Evolutionary conservation across 345 rosid genomes (phyloP).

Genomic region (Euclidium syriacum): DNA sequence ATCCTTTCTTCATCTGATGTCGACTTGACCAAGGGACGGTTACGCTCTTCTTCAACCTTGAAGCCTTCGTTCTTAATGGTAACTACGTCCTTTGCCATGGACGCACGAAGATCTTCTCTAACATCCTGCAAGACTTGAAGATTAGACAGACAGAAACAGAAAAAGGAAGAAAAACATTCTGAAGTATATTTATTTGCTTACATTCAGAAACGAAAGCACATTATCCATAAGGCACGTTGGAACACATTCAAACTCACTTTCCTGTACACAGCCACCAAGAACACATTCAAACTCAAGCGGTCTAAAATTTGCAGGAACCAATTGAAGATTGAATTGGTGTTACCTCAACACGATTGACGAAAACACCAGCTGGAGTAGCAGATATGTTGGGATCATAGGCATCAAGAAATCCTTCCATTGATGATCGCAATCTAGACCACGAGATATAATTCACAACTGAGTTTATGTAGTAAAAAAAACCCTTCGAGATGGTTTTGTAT

Average conservation of each 20-base stretch:
- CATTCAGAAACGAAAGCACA: conserved; percentile 76
- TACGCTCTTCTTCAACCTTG: conserved; percentile 39
- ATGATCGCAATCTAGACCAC: conserved; percentile 67
- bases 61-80: conserved; percentile 79
- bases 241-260: conserved; percentile 84
- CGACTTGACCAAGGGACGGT: conserved; percentile 20
- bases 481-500: not conserved
- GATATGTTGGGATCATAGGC: conserved; percentile 72
- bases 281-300: too few relatives aligned
- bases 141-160: conserved; percentile 19
- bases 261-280: conserved; percentile 58
- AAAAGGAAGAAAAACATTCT: not conserved
- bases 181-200: conserved; percentile 28
- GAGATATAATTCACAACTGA: conserved; percentile 4
- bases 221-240: conserved; percentile 91
- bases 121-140: conserved; percentile 56
- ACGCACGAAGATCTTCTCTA: conserved; percentile 83
- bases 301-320: not conserved
- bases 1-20: conserved; percentile 26
- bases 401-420: conserved; percentile 96
- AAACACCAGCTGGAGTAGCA: conserved; percentile 79
- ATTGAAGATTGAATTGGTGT: conserved; percentile 5
- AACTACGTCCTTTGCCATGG: conserved; percentile 82
- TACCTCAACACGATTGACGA: conserved; percentile 80
- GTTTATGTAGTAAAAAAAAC: not conserved